A percentile compares a stretch with the other conserved stretches of the same genome.
phyloP scores from a whole-genome alignment of 2,329 filamentous ascomycete species.

The Botrytis fragariae region DNA sequence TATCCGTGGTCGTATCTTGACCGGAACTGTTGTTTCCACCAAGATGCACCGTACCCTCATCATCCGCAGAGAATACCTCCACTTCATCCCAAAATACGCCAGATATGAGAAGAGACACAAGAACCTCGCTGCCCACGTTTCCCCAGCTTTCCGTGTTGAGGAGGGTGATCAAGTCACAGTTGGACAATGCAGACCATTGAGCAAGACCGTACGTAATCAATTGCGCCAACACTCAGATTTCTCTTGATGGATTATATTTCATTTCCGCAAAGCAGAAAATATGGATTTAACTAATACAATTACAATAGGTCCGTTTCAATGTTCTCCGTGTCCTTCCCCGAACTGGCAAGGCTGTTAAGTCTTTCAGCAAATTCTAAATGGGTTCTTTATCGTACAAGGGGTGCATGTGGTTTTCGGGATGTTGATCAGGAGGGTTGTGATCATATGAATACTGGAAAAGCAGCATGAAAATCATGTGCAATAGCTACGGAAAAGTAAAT shows the following conservation, averaged over 20 bases:
- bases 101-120: slow-evolving; percentile 99
- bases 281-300: background rate
- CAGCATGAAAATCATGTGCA: slow-evolving; percentile 35
- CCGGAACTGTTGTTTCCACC: slow-evolving; percentile 97
- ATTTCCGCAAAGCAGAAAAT: background rate
- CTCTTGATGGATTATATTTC: background rate
- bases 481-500: slow-evolving; percentile 36
- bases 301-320: slow-evolving; percentile 89
- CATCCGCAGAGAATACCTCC: slow-evolving; percentile 99
- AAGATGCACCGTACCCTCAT: slow-evolving; percentile 99
- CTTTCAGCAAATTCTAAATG: slow-evolving; percentile 96
- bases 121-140: slow-evolving; percentile 99
- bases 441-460: slow-evolving; percentile 33
- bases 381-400: slow-evolving; percentile 31
- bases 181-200: slow-evolving; percentile 97
- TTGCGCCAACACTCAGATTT: background rate
- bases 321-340: slow-evolving; percentile 97
- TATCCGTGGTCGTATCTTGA: slow-evolving; percentile 99
- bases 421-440: slow-evolving; percentile 37
- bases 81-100: slow-evolving; percentile 99
- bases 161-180: slow-evolving; percentile 99
- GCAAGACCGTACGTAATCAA: slow-evolving; percentile 86
- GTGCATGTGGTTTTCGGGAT: slow-evolving; percentile 38
- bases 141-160: slow-evolving; percentile 99
- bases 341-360: slow-evolving; percentile 96